Conservation (phyloP, 768 basidiomycete genomes). For the Holtermannia corniformis region DNA sequence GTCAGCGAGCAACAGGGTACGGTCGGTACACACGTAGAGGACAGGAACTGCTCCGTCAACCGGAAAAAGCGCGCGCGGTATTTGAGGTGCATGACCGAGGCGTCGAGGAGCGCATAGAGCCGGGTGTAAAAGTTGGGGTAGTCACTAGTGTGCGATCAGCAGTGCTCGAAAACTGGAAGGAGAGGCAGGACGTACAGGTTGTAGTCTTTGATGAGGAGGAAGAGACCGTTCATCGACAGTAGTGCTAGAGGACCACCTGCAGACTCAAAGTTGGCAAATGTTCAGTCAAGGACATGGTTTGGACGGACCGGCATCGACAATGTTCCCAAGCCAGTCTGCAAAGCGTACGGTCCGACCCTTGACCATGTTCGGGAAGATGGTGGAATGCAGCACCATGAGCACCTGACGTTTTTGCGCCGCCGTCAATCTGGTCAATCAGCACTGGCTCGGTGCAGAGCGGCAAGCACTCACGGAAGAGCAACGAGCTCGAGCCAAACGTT, state of each 20-base stretch:
- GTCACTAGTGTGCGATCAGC: slow-evolving; percentile 51
- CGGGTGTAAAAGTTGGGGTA: slow-evolving; percentile 92
- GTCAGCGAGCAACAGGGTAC: background rate
- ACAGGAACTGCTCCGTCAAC: slow-evolving; percentile 77
- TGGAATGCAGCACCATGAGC: slow-evolving; percentile 38
- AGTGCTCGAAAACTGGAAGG: background rate
- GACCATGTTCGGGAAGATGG: slow-evolving; percentile 16
- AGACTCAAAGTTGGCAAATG: slow-evolving; percentile 34
- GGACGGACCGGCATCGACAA: slow-evolving; percentile 28
- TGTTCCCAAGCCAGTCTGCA: slow-evolving; percentile 37
- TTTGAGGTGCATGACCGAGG: slow-evolving; percentile 79
- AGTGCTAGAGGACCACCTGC: slow-evolving; percentile 79
- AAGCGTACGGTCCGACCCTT: slow-evolving; percentile 27
- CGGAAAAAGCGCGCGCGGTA: slow-evolving; percentile 93
- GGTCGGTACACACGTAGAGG: slow-evolving; percentile 62
- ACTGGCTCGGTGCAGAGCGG: slow-evolving; percentile 5
- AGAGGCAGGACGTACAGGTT: slow-evolving; percentile 59
- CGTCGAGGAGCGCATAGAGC: slow-evolving; percentile 79
- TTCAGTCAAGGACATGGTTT: no score
- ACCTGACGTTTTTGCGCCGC: slow-evolving; percentile 32
- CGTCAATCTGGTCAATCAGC: slow-evolving; percentile 9
- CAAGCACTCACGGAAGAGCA: slow-evolving; percentile 14
- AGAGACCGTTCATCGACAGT: slow-evolving; percentile 81
- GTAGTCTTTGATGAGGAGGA: slow-evolving; percentile 80
- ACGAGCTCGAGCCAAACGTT: slow-evolving; percentile 11